A percentile compares a stretch with the other conserved stretches of the same genome.
Conservation (phyloP, 768 basidiomycete species). For the Lactarius indigo region DNA sequence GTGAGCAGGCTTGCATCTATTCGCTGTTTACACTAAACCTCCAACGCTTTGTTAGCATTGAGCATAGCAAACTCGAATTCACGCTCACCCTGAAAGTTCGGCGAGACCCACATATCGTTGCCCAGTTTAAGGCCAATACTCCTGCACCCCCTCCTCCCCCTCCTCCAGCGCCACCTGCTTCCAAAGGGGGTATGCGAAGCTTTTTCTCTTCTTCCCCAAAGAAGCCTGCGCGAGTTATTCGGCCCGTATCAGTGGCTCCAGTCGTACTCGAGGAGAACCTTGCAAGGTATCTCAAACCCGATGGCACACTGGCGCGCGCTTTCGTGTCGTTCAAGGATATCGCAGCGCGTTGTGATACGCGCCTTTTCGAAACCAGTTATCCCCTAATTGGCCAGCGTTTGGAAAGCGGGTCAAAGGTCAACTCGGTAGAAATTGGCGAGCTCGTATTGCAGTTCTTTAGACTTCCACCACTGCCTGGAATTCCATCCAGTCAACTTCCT, state of each 20-base stretch:
- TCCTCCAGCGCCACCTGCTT: constrained; percentile 48
- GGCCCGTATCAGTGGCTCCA: constrained; percentile 31
- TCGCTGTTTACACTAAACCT: not conserved
- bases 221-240: constrained; percentile 56
- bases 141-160: constrained; percentile 43
- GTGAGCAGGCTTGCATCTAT: constrained; percentile 42
- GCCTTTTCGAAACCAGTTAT: constrained; percentile 77
- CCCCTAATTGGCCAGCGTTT: constrained; percentile 75
- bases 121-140: constrained; percentile 66
- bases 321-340: constrained; percentile 90
- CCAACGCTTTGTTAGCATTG: constrained; percentile 51
- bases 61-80: constrained; percentile 94
- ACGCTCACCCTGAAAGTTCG: constrained; percentile 85
- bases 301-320: constrained; percentile 84
- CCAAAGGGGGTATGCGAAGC: constrained; percentile 63
- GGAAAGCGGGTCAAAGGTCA: constrained; percentile 53
- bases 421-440: constrained; percentile 76
- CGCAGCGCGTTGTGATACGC: constrained; percentile 76
- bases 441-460: constrained; percentile 88
- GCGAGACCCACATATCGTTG: constrained; percentile 77
- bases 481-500: constrained; percentile 73
- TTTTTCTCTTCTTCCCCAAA: constrained; percentile 74
- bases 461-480: constrained; percentile 82
- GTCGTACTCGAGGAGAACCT: constrained; percentile 65
- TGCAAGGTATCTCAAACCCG: constrained; percentile 76